Percentiles rank a stretch among this genome's conserved stretches.
Evolutionary conservation across 1,284 basidiomycete species (phyloP).

Genomic region (Ceratobasidium sp.): DNA sequence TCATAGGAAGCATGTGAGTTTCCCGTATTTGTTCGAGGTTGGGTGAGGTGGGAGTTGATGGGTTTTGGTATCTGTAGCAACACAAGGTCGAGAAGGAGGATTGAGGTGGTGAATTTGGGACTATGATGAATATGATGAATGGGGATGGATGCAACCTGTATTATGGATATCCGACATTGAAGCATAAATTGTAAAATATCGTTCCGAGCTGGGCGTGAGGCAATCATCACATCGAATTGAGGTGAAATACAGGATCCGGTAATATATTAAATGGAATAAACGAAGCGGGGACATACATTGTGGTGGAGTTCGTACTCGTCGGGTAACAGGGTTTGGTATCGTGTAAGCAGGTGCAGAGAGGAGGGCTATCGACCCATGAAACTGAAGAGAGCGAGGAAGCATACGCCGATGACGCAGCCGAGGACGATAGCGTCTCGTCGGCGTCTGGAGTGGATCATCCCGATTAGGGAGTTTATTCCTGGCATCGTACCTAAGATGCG

Average conservation of each 20-base stretch:
- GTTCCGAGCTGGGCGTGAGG: too few species aligned
- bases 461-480: conserved; percentile 90
- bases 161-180: not conserved
- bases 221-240: not conserved
- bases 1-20: conserved; percentile 55
- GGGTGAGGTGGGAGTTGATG: not conserved
- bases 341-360: too few species aligned
- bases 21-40: not conserved
- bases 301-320: not conserved
- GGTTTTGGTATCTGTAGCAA: conserved; percentile 23
- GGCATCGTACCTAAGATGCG: conserved; percentile 81
- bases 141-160: too few species aligned
- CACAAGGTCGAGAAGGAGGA: conserved; percentile 40
- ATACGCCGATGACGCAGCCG: conserved; percentile 87
- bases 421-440: conserved; percentile 92
- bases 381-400: conserved; percentile 82
- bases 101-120: conserved; percentile 1
- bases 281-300: conserved; percentile 4
- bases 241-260: not conserved
- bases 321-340: too few species aligned
- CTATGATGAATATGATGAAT: not conserved
- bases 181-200: not conserved
- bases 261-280: not conserved
- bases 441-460: conserved; percentile 92
- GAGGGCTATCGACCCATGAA: conserved; percentile 72